Conservation (phyloP, 345 rosid species). For the Eucalyptus guilfoylei region DNA sequence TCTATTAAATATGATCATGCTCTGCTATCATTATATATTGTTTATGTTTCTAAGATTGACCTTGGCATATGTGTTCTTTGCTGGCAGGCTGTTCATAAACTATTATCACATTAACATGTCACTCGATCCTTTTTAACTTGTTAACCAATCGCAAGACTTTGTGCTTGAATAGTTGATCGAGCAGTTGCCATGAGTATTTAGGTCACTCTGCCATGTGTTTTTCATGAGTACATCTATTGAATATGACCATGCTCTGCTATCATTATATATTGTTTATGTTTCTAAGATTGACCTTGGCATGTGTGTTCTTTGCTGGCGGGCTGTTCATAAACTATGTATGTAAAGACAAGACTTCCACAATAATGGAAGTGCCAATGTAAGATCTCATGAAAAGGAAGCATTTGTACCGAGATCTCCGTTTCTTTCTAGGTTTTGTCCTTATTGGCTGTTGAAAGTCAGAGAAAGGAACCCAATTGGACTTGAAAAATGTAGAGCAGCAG, state of each 20-base stretch:
- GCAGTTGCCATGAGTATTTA: not conserved
- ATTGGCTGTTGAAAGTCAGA: not conserved
- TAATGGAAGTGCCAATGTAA: not conserved
- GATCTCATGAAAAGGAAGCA: not conserved
- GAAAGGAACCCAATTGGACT: not conserved
- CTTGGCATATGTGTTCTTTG: not conserved
- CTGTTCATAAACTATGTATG: not conserved
- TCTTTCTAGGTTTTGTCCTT: not conserved
- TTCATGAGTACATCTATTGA: not conserved
- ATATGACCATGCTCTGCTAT: not conserved
- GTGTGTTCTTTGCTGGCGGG: not conserved
- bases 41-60: not conserved
- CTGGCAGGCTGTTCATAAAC: not conserved
- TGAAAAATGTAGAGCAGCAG: not conserved
- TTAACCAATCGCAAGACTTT: not conserved
- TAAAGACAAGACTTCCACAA: not conserved
- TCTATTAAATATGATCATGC: not conserved
- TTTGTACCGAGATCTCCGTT: not conserved
- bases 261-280: not conserved
- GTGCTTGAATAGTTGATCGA: no score
- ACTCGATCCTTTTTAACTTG: not conserved
- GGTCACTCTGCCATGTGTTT: not conserved
- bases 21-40: not conserved
- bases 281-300: not conserved
- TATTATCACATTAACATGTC: not conserved